Conservation (phyloP, 2,329 filamentous ascomycete genomes). For the Cladosporium sp. region DNA sequence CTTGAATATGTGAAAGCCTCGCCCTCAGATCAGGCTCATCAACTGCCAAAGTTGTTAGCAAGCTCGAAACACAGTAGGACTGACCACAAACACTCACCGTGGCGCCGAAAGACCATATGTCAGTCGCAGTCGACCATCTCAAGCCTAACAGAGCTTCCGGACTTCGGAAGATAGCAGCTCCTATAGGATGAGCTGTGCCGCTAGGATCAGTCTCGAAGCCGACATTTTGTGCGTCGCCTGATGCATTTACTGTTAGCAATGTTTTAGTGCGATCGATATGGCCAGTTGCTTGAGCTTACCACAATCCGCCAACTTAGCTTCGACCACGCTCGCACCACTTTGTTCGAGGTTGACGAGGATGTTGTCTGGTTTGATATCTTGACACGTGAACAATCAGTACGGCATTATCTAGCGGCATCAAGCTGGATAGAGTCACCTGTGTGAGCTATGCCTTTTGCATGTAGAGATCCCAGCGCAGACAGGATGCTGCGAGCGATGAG, state of each 20-base stretch:
- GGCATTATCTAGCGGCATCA: too few relatives aligned
- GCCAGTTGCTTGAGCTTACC: too few relatives aligned
- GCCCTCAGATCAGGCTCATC: constrained; percentile 34
- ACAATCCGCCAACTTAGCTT: constrained; percentile 30
- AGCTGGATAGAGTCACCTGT: too few relatives aligned
- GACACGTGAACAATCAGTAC: constrained; percentile 7
- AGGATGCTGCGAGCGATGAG: constrained; percentile 27
- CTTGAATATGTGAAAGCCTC: constrained; percentile 31
- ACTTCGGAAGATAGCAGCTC: constrained; percentile 41
- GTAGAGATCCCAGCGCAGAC: constrained; percentile 30
- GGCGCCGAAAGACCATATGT: constrained; percentile 45
- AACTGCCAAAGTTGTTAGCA: constrained; percentile 24
- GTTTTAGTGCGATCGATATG: too few relatives aligned
- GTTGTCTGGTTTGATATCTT: constrained; percentile 41
- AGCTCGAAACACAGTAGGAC: background rate
- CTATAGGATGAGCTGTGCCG: constrained; percentile 34
- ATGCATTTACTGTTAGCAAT: too few relatives aligned
- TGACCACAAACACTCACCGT: constrained; percentile 31
- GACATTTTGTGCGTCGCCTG: constrained; percentile 22
- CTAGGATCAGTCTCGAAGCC: constrained; percentile 25
- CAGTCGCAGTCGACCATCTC: constrained; percentile 40
- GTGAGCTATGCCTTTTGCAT: constrained; percentile 33
- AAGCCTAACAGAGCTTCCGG: constrained; percentile 38
- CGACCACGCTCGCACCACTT: constrained; percentile 31
- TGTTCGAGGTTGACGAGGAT: constrained; percentile 38